Base-by-base conservation (phyloP, 257 asterid genomes). In the Rhazya stricta region DNA sequence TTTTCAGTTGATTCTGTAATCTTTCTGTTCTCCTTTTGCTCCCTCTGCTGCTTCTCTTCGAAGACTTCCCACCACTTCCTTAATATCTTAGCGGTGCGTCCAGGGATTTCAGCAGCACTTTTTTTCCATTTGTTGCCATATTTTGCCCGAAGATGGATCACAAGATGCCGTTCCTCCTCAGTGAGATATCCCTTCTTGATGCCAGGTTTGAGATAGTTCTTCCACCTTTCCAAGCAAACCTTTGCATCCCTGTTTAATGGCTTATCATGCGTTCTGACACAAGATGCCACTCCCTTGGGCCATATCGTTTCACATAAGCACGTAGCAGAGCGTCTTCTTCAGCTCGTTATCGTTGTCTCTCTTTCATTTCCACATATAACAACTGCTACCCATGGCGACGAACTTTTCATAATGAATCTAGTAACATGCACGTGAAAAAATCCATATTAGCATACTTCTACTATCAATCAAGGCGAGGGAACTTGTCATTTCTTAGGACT, bases 141-240 rank as follows among this genome's bases (percentile, higher is more conserved):
- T 50, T 84, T 81, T 6, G 85, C 80, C 42, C 79, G 85, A n/a
- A 91, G 81, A 37, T 66, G 81, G 74, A 92, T 88, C 30, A 92
- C 91, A 0, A 89, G 86, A 10, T 72, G 86, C 86, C 85, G 94
- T 74, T 92, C 91, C 16, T 89, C 91, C 68, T 80, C 83, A 0
- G 92, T 86, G 5, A 89, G 79, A 15, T 92, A 85, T 7, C 91
- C 96, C 53, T 88, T 92, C 78, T 90, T 89, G 43, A 89, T 85
- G 10, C 96, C 96, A 0, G 96, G 96, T 74, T 83, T 87, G 34
- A 88, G 90, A 58, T 86, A 92, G 81, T 90, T 89, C 74, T 87
- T 90, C 94, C 96, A 90, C 86, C 96, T 69, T 51, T 90, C 96
- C 65, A 91, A 79, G n/a, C 93, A 92, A 67, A 94, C 89, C 63